Evolutionary conservation across 2,329 filamentous ascomycete genomes (phyloP).

Genomic region (Alternaria sp.): DNA sequence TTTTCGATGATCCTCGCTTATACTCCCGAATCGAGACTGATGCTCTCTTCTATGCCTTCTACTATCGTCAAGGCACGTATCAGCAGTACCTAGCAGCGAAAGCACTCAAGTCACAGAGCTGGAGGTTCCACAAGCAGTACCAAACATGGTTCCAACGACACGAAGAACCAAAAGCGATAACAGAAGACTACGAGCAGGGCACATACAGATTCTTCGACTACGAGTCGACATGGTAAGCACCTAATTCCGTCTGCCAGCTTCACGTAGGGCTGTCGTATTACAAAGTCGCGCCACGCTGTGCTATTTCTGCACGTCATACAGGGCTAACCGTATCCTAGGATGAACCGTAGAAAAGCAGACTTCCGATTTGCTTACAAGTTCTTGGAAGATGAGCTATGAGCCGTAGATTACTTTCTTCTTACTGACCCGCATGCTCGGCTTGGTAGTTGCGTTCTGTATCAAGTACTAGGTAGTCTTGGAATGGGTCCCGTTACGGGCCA

Average conservation of each 20-base stretch:
- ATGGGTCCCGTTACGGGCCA: constrained; percentile 32
- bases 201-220: constrained; percentile 99
- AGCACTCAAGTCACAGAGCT: constrained; percentile 97
- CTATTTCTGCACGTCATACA: constrained; percentile 22
- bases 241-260: constrained; percentile 15
- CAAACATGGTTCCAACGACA: constrained; percentile 98
- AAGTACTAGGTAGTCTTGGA: constrained; percentile 49
- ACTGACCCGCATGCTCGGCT: constrained; percentile 16
- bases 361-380: constrained; percentile 99
- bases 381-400: constrained; percentile 86
- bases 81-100: constrained; percentile 96
- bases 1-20: constrained; percentile 89
- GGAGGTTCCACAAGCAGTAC: constrained; percentile 99
- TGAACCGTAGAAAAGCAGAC: constrained; percentile 97
- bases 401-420: constrained; percentile 8
- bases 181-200: constrained; percentile 97
- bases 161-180: constrained; percentile 98
- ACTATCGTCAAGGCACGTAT: constrained; percentile 95
- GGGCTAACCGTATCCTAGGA: constrained; percentile 67
- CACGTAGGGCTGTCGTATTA: constrained; percentile 12
- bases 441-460: constrained; percentile 40
- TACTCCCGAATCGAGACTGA: constrained; percentile 93
- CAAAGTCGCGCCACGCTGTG: constrained; percentile 11
- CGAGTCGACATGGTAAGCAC: constrained; percentile 88
- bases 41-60: constrained; percentile 98